Base-by-base conservation (phyloP, 176 grass and related monocot species). In the Musa itinerans region DNA sequence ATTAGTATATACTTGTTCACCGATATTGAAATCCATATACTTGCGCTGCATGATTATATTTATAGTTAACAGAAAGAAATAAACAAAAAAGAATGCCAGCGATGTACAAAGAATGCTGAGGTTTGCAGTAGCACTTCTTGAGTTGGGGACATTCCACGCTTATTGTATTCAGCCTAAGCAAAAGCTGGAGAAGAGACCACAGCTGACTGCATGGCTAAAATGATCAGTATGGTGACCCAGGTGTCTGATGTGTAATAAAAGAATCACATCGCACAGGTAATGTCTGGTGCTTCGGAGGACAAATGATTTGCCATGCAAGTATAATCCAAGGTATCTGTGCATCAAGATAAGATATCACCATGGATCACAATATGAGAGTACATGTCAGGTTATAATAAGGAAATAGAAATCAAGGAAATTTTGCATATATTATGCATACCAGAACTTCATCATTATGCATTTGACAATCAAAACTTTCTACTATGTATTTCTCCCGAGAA, bases 191-290 rank as follows among this genome's bases (percentile, higher is more conserved):
- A 61, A 61, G 57, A 61, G 5, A 61, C n/a, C 57, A 61, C 57
- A 4, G 17, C 15, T 21, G 57, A 3, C 13, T 61, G n/a, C n/a
- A 61, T n/a, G 2, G 19, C 57, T 19, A 61, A 61, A 61, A 61
- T 17, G n/a, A 61, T 61, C 15, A 21, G 6, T 61, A 61, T 61
- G 19, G 57, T 9, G 14, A 5, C 34, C 34, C 34, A 5, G 4
- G 4, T 43, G 57, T 61, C 57, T 61, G 57, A 61, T 61, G 57
- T 61, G 57, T 61, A 61, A 61, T 61, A 61, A 61, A 61, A 61
- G 19, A 61, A 61, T 61, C 57, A 61, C 57, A 61, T 61, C 57
- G 9, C 14, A 61, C 15, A 61, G 7, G 34, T 9, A 9, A 61
- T 61, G 57, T 17, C 57, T n/a, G n/a, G n/a, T 6, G 2, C 16